These are phyloP conservation scores for Miscanthus lutarioriparius DNA, from an alignment of 176 grass and related monocot species.

Conservation along the genomic window DNA sequence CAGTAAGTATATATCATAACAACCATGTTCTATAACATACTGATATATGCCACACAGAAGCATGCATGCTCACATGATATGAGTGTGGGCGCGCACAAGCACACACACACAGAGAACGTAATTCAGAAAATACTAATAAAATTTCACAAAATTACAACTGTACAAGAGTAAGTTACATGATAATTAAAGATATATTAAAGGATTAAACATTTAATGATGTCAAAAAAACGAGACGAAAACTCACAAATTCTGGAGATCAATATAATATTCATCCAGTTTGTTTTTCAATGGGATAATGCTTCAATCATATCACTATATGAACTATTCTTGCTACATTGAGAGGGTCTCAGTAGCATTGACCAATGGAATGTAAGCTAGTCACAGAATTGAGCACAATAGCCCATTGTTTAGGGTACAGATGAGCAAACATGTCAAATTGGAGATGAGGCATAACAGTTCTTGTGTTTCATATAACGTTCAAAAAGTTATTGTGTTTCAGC, in stretches of 20 bases:
- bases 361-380: slow-evolving; percentile 15
- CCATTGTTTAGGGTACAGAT: background rate
- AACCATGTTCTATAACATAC: slow-evolving; percentile 16
- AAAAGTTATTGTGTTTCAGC: background rate
- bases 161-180: slow-evolving; percentile 1
- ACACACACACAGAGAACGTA: background rate
- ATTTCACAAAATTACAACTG: background rate
- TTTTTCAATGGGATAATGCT: background rate
- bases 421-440: slow-evolving; percentile 5
- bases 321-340: background rate
- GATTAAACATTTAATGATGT: background rate
- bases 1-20: slow-evolving; percentile 24
- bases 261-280: background rate
- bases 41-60: background rate
- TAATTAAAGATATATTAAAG: background rate
- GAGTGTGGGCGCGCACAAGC: too few relatives aligned
- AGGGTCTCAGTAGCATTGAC: background rate
- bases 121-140: background rate
- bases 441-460: background rate
- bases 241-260: background rate
- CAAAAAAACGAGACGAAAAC: background rate
- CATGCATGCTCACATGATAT: background rate
- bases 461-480: background rate
- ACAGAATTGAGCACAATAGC: background rate
- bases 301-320: background rate